A percentile compares a stretch with the other conserved stretches of the same genome.
Evolutionary conservation across 805 yeast genomes (phyloP).

Genomic region (Metschnikowia sp.): DNA sequence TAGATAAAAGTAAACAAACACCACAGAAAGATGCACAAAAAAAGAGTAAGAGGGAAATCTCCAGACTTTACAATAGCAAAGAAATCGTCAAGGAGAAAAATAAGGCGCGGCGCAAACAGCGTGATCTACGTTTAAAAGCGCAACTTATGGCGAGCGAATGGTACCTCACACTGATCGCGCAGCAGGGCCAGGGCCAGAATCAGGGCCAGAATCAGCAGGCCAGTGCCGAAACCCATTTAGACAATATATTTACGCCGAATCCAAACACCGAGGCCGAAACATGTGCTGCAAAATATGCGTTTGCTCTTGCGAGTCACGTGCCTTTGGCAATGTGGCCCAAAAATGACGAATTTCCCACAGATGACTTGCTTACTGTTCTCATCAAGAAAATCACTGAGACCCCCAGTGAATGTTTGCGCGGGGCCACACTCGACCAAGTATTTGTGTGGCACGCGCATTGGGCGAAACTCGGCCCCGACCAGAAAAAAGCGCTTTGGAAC

Average conservation of each 20-base stretch:
- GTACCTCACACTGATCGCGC: conserved; percentile 1
- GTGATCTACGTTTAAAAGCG: conserved; percentile 42
- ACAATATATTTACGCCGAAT: neutral
- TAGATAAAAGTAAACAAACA: conserved; percentile 28
- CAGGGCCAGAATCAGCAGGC: no score
- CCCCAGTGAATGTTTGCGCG: no score
- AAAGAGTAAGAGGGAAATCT: conserved; percentile 40
- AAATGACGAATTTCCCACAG: conserved; percentile 1
- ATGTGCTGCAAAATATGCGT: neutral
- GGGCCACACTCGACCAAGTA: neutral
- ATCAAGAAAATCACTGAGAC: no score
- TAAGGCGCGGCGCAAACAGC: conserved; percentile 40
- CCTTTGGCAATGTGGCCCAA: conserved; percentile 11
- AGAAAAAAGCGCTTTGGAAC: conserved; percentile 4
- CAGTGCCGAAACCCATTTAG: neutral
- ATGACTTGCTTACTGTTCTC: neutral
- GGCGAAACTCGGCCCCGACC: neutral
- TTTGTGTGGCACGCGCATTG: conserved; percentile 4
- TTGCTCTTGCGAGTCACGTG: conserved; percentile 5
- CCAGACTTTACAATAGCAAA: conserved; percentile 45
- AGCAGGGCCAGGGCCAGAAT: no score
- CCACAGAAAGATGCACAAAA: neutral
- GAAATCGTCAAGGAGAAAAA: conserved; percentile 47
- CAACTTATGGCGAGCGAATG: conserved; percentile 17
- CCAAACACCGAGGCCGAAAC: neutral